Evolutionary conservation across 495 filamentous ascomycete genomes (phyloP).

Genomic region (Trichoderma erinaceum): DNA sequence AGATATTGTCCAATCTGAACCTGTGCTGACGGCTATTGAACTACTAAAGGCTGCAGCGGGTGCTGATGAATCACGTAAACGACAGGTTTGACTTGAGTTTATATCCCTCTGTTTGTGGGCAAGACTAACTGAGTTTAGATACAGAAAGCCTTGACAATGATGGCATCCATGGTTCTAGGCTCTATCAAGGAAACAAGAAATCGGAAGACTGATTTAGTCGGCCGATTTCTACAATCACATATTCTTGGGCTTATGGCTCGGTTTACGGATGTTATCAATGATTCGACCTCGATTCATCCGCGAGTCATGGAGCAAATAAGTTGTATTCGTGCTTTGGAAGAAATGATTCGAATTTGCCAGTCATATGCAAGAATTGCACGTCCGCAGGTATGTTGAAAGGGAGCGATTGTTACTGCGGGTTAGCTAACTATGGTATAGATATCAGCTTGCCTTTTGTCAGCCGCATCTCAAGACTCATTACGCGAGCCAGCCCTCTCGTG

Average conservation of each 20-base stretch:
- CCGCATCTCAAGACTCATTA: constrained; percentile 64
- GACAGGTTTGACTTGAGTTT: constrained; percentile 27
- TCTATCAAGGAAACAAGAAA: constrained; percentile 42
- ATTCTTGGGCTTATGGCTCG: constrained; percentile 82
- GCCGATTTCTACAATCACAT: constrained; percentile 81
- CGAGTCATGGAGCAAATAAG: constrained; percentile 61
- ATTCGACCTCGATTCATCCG: constrained; percentile 45
- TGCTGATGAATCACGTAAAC: constrained; percentile 53
- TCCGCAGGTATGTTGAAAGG: constrained; percentile 62
- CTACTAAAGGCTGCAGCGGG: constrained; percentile 78
- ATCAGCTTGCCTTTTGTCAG: constrained; percentile 79
- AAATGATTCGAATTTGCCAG: constrained; percentile 72
- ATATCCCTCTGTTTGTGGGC: constrained; percentile 15
- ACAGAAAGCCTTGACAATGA: constrained; percentile 57
- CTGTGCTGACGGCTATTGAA: constrained; percentile 67
- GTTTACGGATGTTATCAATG: constrained; percentile 76
- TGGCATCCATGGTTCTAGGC: constrained; percentile 58
- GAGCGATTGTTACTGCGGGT: constrained; percentile 2
- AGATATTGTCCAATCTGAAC: constrained; percentile 67
- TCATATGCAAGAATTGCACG: constrained; percentile 67
- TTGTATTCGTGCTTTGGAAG: constrained; percentile 74
- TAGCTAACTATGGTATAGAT: constrained; percentile 47
- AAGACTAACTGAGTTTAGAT: constrained; percentile 34
- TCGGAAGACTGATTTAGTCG: constrained; percentile 50
- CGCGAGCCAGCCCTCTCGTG: constrained; percentile 71